These are phyloP conservation scores for Spiraea crenata DNA, from an alignment of 331 rosid genomes.

Conservation along the genomic window DNA sequence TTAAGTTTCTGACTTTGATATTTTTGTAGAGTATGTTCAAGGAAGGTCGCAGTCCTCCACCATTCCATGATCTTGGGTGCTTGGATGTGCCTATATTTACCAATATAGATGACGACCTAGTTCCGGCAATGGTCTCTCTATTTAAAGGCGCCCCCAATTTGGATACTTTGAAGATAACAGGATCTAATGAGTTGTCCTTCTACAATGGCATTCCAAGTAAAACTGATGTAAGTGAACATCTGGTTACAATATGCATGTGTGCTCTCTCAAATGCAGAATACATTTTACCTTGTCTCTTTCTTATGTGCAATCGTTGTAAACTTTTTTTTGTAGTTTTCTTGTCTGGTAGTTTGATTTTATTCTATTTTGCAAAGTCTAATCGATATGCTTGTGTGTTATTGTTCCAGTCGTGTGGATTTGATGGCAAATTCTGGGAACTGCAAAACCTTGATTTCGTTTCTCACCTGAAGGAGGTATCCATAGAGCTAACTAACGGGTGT, in stretches of 20 bases:
- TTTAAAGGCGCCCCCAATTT: background rate
- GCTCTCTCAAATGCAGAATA: too few relatives aligned
- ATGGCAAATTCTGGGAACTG: too few relatives aligned
- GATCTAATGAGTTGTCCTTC: background rate
- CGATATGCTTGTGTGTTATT: too few relatives aligned
- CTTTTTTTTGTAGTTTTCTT: too few relatives aligned
- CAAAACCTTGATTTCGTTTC: background rate
- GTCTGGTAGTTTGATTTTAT: too few relatives aligned
- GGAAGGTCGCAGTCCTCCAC: background rate
- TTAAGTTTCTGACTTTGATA: background rate
- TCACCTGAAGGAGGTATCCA: background rate
- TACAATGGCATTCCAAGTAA: background rate
- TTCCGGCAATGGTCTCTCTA: constrained; percentile 1
- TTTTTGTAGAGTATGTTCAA: background rate
- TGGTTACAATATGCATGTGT: too few relatives aligned
- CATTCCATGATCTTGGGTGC: background rate
- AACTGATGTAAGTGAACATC: too few relatives aligned
- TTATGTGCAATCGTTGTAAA: too few relatives aligned
- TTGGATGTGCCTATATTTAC: background rate
- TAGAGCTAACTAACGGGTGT: background rate
- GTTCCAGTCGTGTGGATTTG: too few relatives aligned
- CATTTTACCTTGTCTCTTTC: too few relatives aligned
- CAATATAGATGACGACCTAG: background rate
- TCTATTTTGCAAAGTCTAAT: too few relatives aligned
- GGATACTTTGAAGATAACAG: background rate